Percentiles rank a stretch among this genome's conserved stretches.
These are phyloP conservation scores for Tolypocladium pustulatum DNA, from an alignment of 2,329 filamentous ascomycete species.

Conservation along the genomic window DNA sequence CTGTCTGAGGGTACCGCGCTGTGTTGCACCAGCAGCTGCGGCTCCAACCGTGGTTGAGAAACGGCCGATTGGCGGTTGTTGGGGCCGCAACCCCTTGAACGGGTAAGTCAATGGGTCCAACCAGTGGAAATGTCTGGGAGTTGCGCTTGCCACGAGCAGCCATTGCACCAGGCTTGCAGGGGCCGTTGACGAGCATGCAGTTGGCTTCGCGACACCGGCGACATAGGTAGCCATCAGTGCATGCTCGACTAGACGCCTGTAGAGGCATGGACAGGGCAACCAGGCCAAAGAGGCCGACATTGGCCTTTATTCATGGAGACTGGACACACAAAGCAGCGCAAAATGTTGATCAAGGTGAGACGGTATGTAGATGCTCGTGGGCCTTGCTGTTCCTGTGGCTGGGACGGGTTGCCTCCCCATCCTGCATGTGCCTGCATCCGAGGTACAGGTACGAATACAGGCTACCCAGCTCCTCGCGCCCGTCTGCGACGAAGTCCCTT, in stretches of 20 bases:
- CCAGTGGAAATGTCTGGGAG: neutral
- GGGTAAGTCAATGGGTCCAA: neutral
- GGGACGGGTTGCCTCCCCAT: neutral
- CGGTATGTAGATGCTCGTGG: too few relatives aligned
- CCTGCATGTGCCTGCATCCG: neutral
- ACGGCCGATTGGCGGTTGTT: neutral
- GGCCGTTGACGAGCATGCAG: too few relatives aligned
- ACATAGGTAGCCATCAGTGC: neutral
- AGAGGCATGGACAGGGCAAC: neutral
- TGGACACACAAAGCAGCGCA: neutral
- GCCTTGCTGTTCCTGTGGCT: neutral
- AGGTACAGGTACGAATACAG: neutral
- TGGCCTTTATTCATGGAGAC: too few relatives aligned
- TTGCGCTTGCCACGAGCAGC: too few relatives aligned
- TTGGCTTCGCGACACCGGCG: neutral
- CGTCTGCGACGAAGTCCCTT: neutral
- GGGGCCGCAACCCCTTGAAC: neutral
- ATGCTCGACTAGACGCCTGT: too few relatives aligned
- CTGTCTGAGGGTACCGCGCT: neutral
- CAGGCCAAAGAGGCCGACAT: neutral
- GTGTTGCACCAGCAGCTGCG: neutral
- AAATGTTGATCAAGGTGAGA: neutral
- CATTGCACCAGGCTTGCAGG: too few relatives aligned
- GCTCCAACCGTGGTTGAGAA: neutral
- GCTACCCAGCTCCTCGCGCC: neutral